Evolutionary conservation across 768 basidiomycete species (phyloP), one percentile per base, ranked within the genome.

Genomic region (Myochromella boudieri): DNA sequence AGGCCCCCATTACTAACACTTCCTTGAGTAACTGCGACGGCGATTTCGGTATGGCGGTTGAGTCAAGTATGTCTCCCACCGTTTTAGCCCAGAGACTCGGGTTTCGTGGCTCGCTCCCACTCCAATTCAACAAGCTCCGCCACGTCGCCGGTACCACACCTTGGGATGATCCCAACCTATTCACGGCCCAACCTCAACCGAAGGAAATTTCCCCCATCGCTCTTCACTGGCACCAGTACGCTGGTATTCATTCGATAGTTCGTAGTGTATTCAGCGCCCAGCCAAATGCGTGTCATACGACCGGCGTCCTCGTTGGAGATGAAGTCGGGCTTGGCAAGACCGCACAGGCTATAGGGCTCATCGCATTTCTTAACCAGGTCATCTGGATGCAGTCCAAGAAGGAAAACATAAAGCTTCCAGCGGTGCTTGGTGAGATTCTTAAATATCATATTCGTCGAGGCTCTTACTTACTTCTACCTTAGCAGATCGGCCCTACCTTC

Each of bases 261-360:
- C 45, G 59, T 5, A 45, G 17, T 20, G 32, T 45, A 21, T 64
- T 58, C 36, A 48, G 33, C 2, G 14, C 38, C 0, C 15, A 40
- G 2, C 31, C 48, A 2, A 15, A 4, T 0, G 12, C 14, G 11
- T 20, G 18, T 3, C 22, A 11, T 12, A 6, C 27, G 31, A 5
- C 29, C 14, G 62, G 65, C 0, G 44, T 56, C 2, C 58, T 65
- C 8, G 20, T 66, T 8, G 52, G 57, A 2, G 62, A 68, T 31
- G 60, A 64, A 11, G 67, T 70, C 4, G 64, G 68, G 0, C 54
- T 68, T 0, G 64, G 66, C 0, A 70, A 70, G 39, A 68, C 66
- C 0, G 49, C 57, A 5, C 60, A 60, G 24, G 34, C 60, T 0
- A 33, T 57, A 2, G 25, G 55, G 0, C 17, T 59, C 1, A 46